These are phyloP conservation scores for Inosperma sp. DNA, from an alignment of 768 basidiomycete species.

Conservation along the genomic window DNA sequence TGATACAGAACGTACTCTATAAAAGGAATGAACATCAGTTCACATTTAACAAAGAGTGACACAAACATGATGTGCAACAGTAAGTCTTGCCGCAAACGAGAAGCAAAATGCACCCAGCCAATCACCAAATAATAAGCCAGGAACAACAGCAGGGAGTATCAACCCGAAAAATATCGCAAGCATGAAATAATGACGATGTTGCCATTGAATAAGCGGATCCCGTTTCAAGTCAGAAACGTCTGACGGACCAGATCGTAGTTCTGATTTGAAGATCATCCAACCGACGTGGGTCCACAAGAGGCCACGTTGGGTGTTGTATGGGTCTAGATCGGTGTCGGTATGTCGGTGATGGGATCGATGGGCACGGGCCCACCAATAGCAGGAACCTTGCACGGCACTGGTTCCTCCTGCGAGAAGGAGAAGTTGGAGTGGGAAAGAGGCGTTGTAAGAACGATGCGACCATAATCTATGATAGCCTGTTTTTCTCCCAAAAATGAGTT, in stretches of 20 bases:
- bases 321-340: constrained; percentile 83
- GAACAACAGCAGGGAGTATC: constrained; percentile 60
- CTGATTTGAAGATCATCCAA: constrained; percentile 80
- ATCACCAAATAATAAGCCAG: constrained; percentile 70
- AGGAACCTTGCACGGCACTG: constrained; percentile 83
- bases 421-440: constrained; percentile 63
- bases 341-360: constrained; percentile 83
- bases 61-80: constrained; percentile 78
- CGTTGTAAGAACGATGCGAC: constrained; percentile 83
- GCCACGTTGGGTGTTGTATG: constrained; percentile 76
- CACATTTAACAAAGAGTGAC: constrained; percentile 8
- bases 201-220: constrained; percentile 69
- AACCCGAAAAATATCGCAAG: constrained; percentile 67
- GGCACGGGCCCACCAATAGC: constrained; percentile 81
- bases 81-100: constrained; percentile 64
- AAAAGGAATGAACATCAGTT: neutral
- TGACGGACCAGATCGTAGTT: constrained; percentile 60
- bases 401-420: constrained; percentile 70
- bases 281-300: constrained; percentile 76
- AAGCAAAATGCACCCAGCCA: constrained; percentile 77
- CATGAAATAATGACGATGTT: constrained; percentile 68
- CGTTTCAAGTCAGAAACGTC: constrained; percentile 70
- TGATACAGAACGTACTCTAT: constrained; percentile 84
- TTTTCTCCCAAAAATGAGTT: neutral
- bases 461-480: constrained; percentile 79